These are phyloP conservation scores for Rhodomyrtus psidioides DNA, from an alignment of 441 rosid genomes.

Conservation along the genomic window DNA sequence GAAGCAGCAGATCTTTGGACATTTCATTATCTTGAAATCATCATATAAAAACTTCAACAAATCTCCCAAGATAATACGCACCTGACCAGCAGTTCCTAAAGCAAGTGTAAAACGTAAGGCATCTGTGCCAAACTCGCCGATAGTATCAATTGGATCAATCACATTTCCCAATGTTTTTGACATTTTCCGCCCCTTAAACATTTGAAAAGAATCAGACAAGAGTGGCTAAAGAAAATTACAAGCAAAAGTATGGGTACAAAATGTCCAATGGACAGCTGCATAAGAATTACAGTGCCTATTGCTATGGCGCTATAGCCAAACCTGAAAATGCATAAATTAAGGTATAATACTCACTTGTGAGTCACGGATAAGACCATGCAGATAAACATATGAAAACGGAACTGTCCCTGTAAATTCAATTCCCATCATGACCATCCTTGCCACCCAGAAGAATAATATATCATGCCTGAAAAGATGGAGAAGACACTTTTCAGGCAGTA, in stretches of 20 bases:
- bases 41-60: neutral
- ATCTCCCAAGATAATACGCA: conserved; percentile 20
- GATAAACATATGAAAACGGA: conserved; percentile 84
- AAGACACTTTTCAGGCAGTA: neutral
- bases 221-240: neutral
- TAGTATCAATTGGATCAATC: conserved; percentile 88
- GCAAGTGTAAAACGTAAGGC: conserved; percentile 89
- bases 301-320: neutral
- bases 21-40: neutral
- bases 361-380: conserved; percentile 94
- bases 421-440: conserved; percentile 99
- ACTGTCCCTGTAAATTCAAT: conserved; percentile 91
- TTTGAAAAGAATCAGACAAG: neutral
- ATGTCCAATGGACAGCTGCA: neutral
- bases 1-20: neutral
- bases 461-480: conserved; percentile 78
- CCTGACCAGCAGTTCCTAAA: conserved; percentile 99
- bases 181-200: conserved; percentile 90
- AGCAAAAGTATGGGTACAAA: neutral
- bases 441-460: conserved; percentile 97
- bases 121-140: conserved; percentile 92
- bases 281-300: neutral
- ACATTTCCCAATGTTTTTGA: conserved; percentile 91
- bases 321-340: neutral
- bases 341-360: conserved; percentile 48